Evolutionary conservation across 257 asterid species (phyloP).

Genomic region (Nicotiana knightiana): DNA sequence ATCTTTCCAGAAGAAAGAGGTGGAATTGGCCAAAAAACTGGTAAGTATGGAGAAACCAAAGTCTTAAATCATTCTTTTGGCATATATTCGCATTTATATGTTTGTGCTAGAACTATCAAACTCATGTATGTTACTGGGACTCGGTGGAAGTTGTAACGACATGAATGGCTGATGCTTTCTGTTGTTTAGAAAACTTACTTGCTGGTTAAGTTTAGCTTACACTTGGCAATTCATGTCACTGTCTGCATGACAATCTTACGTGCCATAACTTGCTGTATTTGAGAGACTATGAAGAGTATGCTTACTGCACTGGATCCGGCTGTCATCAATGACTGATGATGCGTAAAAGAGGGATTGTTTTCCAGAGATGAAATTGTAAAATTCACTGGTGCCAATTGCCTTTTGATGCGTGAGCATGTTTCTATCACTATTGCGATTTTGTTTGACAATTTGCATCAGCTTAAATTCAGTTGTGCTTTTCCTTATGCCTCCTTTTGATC

Average conservation of each 20-base stretch:
- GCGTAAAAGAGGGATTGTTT: neutral
- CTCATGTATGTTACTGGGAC: neutral
- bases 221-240: neutral
- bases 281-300: neutral
- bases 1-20: conserved; percentile 87
- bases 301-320: neutral
- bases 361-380: neutral
- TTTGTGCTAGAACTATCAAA: neutral
- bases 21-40: conserved; percentile 79
- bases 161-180: neutral
- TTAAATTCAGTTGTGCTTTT: neutral
- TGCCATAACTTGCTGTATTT: neutral
- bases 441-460: neutral
- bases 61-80: neutral
- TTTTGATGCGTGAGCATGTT: neutral
- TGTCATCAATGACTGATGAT: conserved; percentile 6
- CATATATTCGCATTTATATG: neutral
- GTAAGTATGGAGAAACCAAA: conserved; percentile 29
- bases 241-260: neutral
- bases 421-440: neutral
- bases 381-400: neutral
- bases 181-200: neutral
- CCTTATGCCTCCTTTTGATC: neutral
- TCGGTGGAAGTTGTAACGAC: neutral
- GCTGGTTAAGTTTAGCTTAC: neutral